Percentiles rank a stretch among this genome's conserved stretches.
phyloP scores from a whole-genome alignment of 163 green algal species.

The Volvox carteri region DNA sequence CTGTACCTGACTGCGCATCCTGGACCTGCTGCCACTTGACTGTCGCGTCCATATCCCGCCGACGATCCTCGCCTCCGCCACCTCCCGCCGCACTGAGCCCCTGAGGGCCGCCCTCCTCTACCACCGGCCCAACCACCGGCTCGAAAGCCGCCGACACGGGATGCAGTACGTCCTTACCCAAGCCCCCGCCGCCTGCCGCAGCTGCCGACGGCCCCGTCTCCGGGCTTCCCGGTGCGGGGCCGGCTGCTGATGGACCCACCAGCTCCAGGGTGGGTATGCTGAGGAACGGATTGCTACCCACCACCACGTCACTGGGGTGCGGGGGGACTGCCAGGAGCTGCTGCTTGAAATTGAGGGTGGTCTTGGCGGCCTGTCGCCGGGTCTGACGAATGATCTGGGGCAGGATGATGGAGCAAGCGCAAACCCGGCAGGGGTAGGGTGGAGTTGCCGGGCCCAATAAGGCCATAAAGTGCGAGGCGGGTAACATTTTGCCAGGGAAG shows the following conservation, averaged over 20 bases:
- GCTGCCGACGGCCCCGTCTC: constrained; percentile 33
- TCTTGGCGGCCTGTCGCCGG: constrained; percentile 55
- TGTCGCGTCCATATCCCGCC: constrained; percentile 46
- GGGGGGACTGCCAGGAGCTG: constrained; percentile 57
- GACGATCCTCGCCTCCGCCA: neutral
- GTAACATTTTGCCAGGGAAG: too few relatives aligned
- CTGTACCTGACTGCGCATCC: constrained; percentile 45
- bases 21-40: constrained; percentile 53
- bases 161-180: constrained; percentile 20
- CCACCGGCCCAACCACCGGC: constrained; percentile 38
- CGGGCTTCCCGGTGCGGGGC: neutral
- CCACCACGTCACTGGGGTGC: neutral
- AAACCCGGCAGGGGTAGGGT: too few relatives aligned
- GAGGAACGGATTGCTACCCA: constrained; percentile 65
- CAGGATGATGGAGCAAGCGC: too few relatives aligned
- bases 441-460: too few relatives aligned
- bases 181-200: neutral
- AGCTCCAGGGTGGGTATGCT: constrained; percentile 38
- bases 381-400: constrained; percentile 42
- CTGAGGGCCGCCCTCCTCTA: neutral
- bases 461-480: too few relatives aligned
- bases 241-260: neutral
- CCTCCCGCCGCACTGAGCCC: neutral
- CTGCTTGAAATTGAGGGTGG: constrained; percentile 61
- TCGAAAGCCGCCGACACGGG: constrained; percentile 37